Base-by-base conservation (phyloP, 208 protist genomes). In the Angomonas ambiguus region DNA sequence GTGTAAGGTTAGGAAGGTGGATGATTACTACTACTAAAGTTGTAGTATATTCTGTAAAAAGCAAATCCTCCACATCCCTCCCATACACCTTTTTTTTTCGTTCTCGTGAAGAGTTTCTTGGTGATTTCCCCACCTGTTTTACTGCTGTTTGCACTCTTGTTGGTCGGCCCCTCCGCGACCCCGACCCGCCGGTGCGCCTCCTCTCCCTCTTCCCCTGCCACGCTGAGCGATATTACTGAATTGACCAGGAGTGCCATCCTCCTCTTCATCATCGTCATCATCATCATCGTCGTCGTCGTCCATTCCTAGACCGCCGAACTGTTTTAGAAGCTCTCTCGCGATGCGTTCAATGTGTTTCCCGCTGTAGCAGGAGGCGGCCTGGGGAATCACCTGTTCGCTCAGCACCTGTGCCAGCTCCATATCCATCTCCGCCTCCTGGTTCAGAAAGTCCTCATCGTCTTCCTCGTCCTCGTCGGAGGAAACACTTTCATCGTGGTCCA, bases 351-450 rank as follows among this genome's bases (percentile, higher is more conserved):
- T 66, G 13, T 87, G 80, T 69, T 94, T 84, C 18, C 92, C 93
- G 10, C 87, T 91, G 80, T 93, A 98, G 79, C 82, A 97, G 62
- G 79, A 82, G 42, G 95, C 88, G 22, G 95, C 94, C 30, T 85
- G 74, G 27, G 90, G 92, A 30, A 97, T 76, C 32, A 97, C 35
- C 45, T 77, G 71, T 64, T 92, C 71, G 62, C 79, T 88, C 59
- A 97, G 72, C 22, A 76, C 65, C 63, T 83, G 82, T 18, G 91
- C 92, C 1, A 80, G 76, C 68, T 95, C 87, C 57, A 85, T 78
- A 67, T 97, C 91, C 69, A 81, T 74, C 58, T 91, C 83, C 66
- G 87, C 67, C 59, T 93, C 83, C 41, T 89, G 74, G 20, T 88
- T 78, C 27, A 76, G 64, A 6, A 86, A 74, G 28, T 86, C 76